Conservation (phyloP, 2,329 filamentous ascomycete genomes). For the Cytospora leucostoma region DNA sequence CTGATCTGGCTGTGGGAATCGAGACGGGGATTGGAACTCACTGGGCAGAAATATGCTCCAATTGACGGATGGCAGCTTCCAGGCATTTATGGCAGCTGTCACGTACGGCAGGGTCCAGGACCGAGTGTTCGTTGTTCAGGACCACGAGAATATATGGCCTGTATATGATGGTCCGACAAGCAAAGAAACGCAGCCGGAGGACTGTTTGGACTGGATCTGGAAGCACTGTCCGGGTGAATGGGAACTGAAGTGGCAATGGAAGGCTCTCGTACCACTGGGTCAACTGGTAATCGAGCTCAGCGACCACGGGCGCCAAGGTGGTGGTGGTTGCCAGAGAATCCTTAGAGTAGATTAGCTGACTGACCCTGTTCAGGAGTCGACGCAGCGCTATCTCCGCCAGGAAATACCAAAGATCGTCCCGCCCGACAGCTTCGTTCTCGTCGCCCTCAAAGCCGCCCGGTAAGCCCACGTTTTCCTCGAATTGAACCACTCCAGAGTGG, state of each 20-base stretch:
- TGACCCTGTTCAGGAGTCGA: conserved; percentile 74
- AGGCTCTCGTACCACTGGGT: conserved; percentile 84
- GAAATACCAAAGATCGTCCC: conserved; percentile 85
- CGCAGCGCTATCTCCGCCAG: conserved; percentile 79
- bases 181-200: conserved; percentile 76
- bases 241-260: conserved; percentile 74
- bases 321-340: conserved; percentile 70
- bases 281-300: conserved; percentile 79
- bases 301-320: conserved; percentile 74
- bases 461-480: conserved; percentile 77
- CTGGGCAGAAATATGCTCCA: conserved; percentile 78
- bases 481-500: conserved; percentile 79
- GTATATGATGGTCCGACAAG: conserved; percentile 84
- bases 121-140: conserved; percentile 73
- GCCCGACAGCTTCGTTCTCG: conserved; percentile 62
- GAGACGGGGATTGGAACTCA: conserved; percentile 45
- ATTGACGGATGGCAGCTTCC: conserved; percentile 75
- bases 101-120: conserved; percentile 70
- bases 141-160: conserved; percentile 80
- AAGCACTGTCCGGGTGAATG: conserved; percentile 66
- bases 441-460: conserved; percentile 78
- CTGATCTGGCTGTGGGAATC: not conserved
- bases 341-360: conserved; percentile 77
- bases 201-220: conserved; percentile 78
- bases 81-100: conserved; percentile 81